A percentile compares a stretch with the other conserved stretches of the same genome.
phyloP scores from a whole-genome alignment of 1,139 yeast genomes.

The Yamadazyma oceani region DNA sequence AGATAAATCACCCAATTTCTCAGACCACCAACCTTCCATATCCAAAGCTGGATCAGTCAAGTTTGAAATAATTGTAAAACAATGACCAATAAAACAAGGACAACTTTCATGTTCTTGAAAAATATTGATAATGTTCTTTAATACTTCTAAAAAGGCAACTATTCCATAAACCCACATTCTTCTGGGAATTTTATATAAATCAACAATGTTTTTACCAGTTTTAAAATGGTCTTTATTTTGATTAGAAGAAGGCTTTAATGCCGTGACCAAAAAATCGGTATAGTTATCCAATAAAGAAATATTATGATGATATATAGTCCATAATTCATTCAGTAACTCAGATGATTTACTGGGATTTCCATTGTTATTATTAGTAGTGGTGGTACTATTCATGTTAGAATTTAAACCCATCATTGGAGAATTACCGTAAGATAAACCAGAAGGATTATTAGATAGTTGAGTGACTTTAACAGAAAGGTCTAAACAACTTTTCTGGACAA shows the following conservation, averaged over 20 bases:
- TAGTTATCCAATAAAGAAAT: slow-evolving; percentile 65
- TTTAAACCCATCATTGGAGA: slow-evolving; percentile 5
- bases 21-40: slow-evolving; percentile 76
- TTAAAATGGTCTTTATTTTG: slow-evolving; percentile 48
- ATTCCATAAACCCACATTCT: slow-evolving; percentile 85
- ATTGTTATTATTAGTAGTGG: slow-evolving; percentile 9
- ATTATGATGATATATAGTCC: slow-evolving; percentile 72
- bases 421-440: slow-evolving; percentile 15
- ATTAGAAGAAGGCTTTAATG: slow-evolving; percentile 59
- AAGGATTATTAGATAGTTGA: slow-evolving; percentile 38
- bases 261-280: slow-evolving; percentile 68
- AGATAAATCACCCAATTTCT: slow-evolving; percentile 74
- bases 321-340: slow-evolving; percentile 59
- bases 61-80: slow-evolving; percentile 53
- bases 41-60: slow-evolving; percentile 52
- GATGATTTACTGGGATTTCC: slow-evolving; percentile 33
- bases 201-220: slow-evolving; percentile 73
- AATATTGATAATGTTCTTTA: slow-evolving; percentile 67
- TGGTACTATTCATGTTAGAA: slow-evolving; percentile 5
- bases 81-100: slow-evolving; percentile 48
- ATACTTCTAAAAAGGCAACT: slow-evolving; percentile 73
- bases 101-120: slow-evolving; percentile 52
- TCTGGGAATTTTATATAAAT: slow-evolving; percentile 71
- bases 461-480: slow-evolving; percentile 53
- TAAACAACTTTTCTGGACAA: slow-evolving; percentile 66